Conservation (phyloP, 2,329 filamentous ascomycete species). For the Xylaria sp. region DNA sequence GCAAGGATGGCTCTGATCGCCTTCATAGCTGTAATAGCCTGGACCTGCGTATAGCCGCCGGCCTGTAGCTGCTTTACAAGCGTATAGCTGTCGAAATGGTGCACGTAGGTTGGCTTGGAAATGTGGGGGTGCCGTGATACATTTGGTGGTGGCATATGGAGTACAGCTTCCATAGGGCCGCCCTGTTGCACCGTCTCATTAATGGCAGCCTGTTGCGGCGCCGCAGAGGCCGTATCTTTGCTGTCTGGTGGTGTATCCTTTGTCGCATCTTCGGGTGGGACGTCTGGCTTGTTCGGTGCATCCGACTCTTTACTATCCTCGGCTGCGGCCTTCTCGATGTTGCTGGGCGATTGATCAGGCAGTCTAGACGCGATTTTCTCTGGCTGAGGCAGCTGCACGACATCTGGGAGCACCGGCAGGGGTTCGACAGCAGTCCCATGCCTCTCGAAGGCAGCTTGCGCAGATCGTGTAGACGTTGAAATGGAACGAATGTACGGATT, state of each 20-base stretch:
- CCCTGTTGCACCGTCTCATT: slow-evolving; percentile 54
- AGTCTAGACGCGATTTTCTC: slow-evolving; percentile 33
- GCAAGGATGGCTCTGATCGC: slow-evolving; percentile 81
- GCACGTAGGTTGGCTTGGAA: slow-evolving; percentile 81
- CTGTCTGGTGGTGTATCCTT: slow-evolving; percentile 21
- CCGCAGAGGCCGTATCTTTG: slow-evolving; percentile 35
- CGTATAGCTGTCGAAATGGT: slow-evolving; percentile 96
- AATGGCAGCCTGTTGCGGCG: slow-evolving; percentile 48
- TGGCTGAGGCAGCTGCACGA: slow-evolving; percentile 41
- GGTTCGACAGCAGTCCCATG: slow-evolving; percentile 72
- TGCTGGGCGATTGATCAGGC: slow-evolving; percentile 29
- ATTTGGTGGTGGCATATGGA: slow-evolving; percentile 52
- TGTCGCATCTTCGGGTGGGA: slow-evolving; percentile 27
- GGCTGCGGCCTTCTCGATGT: slow-evolving; percentile 31
- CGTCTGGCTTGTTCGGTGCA: slow-evolving; percentile 25
- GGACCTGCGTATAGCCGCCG: slow-evolving; percentile 76
- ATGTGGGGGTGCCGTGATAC: slow-evolving; percentile 64
- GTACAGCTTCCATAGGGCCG: slow-evolving; percentile 62
- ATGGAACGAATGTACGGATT: slow-evolving; percentile 49
- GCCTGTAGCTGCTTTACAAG: slow-evolving; percentile 81
- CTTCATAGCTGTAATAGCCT: slow-evolving; percentile 92
- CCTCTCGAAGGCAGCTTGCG: slow-evolving; percentile 61
- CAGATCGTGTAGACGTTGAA: slow-evolving; percentile 50
- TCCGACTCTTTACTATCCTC: slow-evolving; percentile 33
- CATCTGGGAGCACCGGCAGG: slow-evolving; percentile 48